Evolutionary conservation across 78 protist genomes (phyloP), one percentile per base, ranked within the genome.

Genomic region (Planoprotostelium fungivorum): DNA sequence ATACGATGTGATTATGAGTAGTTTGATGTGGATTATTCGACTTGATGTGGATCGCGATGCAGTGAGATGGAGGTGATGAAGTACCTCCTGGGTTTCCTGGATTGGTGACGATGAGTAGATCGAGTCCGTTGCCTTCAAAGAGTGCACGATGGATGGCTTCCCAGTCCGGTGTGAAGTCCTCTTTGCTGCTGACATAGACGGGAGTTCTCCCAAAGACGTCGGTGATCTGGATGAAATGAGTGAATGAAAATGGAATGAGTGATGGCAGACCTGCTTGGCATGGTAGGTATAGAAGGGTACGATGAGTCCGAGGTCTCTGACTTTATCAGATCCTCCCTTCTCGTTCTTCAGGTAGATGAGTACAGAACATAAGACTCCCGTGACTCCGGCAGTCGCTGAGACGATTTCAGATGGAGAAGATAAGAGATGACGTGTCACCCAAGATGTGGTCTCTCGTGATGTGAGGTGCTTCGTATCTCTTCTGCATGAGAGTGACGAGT

Each of bases 271-370:
- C 88, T 90, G 92, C 35, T n/a, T 28, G 39, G 37, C 23, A 35
- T 90, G 92, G 92, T 90, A 90, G 36, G 92, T 90, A 88, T 90
- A 90, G 85, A 90, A 90, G 10, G 92, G 92, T 84, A 86, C 90
- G 34, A 90, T 0, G 86, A 90, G 92, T 25, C 31, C 84, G 63
- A 51, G 34, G 63, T 51, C 84, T 51, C 73, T 51, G 5, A 51
- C 73, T 51, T 51, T 51, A 5, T 51, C 73, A 51, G 16, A 5
- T 25, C 73, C 73, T 51, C 73, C 73, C 16, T 51, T 51, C 16
- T 51, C 73, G 73, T 51, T 51, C 73, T 51, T 51, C 73, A 51
- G 16, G 5, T 51, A 16, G 16, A 16, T 51, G 31, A 51, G 16
- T 51, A 51, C 16, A 16, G 73, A 51, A 16, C 5, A 5, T 25